Evolutionary conservation across 352 stramenopile species (phyloP), one percentile per base, ranked within the genome.

Genomic region (Phytophthora ramorum): DNA sequence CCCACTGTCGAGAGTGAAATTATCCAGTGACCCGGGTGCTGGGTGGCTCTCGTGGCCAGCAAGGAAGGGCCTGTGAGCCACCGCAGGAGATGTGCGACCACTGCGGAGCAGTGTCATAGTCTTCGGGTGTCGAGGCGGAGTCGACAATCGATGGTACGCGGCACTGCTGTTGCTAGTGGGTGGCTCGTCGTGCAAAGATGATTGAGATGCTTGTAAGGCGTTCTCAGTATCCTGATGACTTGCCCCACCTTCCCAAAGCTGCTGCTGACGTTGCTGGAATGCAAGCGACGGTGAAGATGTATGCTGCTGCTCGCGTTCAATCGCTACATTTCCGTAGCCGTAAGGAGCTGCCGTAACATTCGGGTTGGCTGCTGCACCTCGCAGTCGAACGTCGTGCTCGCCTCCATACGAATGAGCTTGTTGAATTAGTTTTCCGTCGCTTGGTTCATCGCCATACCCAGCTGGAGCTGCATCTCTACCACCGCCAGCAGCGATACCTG

Each of bases 301-400:
- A 13, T 44, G 66, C 30, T 64, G 66, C 44, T 53, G 77, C 7
- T 72, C 66, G 30, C 57, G 60, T 32, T 91, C 77, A 56, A 93
- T 87, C 2, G 81, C 72, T 20, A 93, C 85, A 55, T 93, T 93
- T 14, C 82, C 77, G 51, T 93, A 93, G 17, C 85, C 85, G 49
- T 91, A 93, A 3, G 85, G 85, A 5, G 83, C 85, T 3, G 85
- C 67, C 7, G 77, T 81, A 7, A 93, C 83, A 41, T 93, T 91
- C 8, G 82, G 80, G 56, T 93, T 87, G 1, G 74, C 58, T 8
- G 63, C 66, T 12, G 87, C 58, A 12, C 58, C 61, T 30, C 81
- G 75, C 26, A 91, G 46, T 35, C 71, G 71, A 20, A 82, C 68
- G 0, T 87, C 80, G 30, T 90, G 47, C 53, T 78, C 70, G 8